Evolutionary conservation across 2,329 filamentous ascomycete genomes (phyloP).

Genomic region (Epichloe brachyelytri): DNA sequence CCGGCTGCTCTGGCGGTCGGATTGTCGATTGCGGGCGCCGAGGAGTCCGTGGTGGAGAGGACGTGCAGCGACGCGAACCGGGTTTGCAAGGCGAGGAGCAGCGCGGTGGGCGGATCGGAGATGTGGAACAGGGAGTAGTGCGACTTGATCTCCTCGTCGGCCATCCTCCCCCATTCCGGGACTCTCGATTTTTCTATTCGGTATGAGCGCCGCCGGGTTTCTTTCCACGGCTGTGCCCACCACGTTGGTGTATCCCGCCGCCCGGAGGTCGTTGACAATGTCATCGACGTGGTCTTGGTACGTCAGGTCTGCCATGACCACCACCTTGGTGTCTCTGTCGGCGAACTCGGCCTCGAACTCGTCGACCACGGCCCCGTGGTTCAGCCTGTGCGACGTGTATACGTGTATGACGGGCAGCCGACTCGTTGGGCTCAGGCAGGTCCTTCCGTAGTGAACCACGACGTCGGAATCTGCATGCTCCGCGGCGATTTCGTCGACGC

Average conservation of each 20-base stretch:
- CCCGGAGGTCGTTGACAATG: conserved; percentile 41
- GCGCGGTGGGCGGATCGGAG: conserved; percentile 62
- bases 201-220: conserved; percentile 66
- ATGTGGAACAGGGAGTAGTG: conserved; percentile 79
- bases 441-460: conserved; percentile 86
- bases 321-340: conserved; percentile 47
- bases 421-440: conserved; percentile 82
- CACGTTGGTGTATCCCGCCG: conserved; percentile 55
- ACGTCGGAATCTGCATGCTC: conserved; percentile 86
- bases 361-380: conserved; percentile 40
- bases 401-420: conserved; percentile 81
- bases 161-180: conserved; percentile 17
- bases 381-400: conserved; percentile 63
- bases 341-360: conserved; percentile 59
- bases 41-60: conserved; percentile 49
- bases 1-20: conserved; percentile 32
- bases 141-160: conserved; percentile 38
- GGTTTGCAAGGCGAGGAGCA: conserved; percentile 77
- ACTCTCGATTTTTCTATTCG: conserved; percentile 60
- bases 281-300: conserved; percentile 62
- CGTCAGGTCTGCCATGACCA: conserved; percentile 82
- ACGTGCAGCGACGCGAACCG: conserved; percentile 70
- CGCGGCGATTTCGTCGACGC: conserved; percentile 91
- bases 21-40: conserved; percentile 35
- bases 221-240: conserved; percentile 61